A percentile compares a stretch with the other conserved stretches of the same genome.
These are phyloP conservation scores for Leishmania amazonensis DNA, from an alignment of 208 protist genomes.

Conservation along the genomic window DNA sequence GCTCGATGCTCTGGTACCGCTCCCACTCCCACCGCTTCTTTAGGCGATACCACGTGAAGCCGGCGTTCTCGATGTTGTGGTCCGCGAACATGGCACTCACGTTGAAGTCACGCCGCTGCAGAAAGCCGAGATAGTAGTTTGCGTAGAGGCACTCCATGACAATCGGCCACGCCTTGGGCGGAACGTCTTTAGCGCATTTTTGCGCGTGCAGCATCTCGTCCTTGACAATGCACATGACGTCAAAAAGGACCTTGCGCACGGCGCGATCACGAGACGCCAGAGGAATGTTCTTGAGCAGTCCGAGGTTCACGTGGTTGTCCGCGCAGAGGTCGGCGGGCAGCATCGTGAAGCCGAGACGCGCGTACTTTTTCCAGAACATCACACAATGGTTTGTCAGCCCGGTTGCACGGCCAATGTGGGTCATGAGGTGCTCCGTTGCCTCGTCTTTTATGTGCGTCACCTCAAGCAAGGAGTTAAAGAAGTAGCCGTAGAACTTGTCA, in stretches of 20 bases:
- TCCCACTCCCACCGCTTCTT: conserved; percentile 90
- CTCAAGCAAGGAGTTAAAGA: conserved; percentile 89
- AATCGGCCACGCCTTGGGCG: conserved; percentile 81
- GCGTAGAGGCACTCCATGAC: conserved; percentile 87
- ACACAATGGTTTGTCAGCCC: conserved; percentile 88
- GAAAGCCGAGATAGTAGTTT: conserved; percentile 89
- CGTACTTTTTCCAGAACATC: conserved; percentile 94
- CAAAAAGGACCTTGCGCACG: conserved; percentile 76
- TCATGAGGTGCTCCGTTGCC: conserved; percentile 82
- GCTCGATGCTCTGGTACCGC: conserved; percentile 69
- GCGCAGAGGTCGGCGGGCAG: conserved; percentile 88
- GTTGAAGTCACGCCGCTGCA: conserved; percentile 85
- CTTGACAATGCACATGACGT: conserved; percentile 87
- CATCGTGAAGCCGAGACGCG: conserved; percentile 86
- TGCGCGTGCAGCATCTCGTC: conserved; percentile 87
- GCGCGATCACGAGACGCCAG: conserved; percentile 78
- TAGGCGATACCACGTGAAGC: conserved; percentile 79
- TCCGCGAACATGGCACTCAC: conserved; percentile 90
- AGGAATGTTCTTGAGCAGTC: conserved; percentile 82
- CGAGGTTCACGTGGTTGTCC: conserved; percentile 87
- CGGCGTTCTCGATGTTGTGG: conserved; percentile 86
- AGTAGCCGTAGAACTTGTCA: conserved; percentile 92
- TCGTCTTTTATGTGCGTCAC: conserved; percentile 81
- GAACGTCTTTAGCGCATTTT: conserved; percentile 55
- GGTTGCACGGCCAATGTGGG: conserved; percentile 82